Conservation (phyloP, 306 rosid genomes). For the Glycine soja region DNA sequence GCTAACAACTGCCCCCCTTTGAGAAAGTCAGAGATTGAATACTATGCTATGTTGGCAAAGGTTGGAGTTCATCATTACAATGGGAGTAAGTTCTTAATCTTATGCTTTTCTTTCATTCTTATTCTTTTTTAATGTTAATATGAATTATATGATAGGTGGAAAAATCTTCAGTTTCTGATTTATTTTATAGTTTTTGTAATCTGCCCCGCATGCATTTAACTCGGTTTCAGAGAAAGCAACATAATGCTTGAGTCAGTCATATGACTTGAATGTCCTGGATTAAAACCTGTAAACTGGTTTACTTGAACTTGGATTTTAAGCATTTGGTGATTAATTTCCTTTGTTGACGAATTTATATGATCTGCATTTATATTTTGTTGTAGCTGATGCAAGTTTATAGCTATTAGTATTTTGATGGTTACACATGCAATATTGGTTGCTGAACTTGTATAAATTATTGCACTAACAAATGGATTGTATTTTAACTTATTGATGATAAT, state of each 20-base stretch:
- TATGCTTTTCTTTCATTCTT: background rate
- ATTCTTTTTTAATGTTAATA: background rate
- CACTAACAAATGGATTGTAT: background rate
- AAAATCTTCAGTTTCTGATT: background rate
- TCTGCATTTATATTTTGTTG: background rate
- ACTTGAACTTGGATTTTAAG: background rate
- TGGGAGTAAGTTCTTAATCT: conserved; percentile 68
- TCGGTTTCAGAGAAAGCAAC: background rate
- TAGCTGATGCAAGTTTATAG: background rate
- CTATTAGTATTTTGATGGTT: no score
- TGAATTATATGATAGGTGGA: background rate
- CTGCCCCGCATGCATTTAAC: background rate
- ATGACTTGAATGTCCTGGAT: background rate
- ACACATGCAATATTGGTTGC: background rate
- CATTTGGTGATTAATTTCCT: background rate
- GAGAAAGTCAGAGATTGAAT: conserved; percentile 78
- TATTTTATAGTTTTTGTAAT: background rate
- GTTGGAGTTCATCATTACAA: conserved; percentile 85
- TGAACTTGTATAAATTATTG: background rate
- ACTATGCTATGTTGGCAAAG: conserved; percentile 85
- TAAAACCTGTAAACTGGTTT: background rate
- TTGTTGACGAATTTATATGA: background rate
- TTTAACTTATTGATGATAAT: background rate
- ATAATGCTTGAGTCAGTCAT: background rate
- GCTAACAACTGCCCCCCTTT: conserved; percentile 88